phyloP scores from a whole-genome alignment of 2,329 filamentous ascomycete genomes.

The Stachybotrys echinatus region DNA sequence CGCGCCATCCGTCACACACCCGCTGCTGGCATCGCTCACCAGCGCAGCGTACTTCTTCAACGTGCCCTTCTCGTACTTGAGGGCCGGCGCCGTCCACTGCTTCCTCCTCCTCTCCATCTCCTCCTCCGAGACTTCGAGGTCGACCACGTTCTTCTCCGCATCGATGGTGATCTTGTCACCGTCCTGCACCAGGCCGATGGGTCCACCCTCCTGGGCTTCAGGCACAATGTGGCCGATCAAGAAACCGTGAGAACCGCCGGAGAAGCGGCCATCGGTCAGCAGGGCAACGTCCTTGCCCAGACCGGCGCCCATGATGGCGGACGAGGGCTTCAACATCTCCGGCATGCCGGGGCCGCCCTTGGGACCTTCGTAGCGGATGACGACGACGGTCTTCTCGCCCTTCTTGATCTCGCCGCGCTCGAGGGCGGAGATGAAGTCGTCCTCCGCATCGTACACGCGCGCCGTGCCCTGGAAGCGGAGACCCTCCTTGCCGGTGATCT shows the following conservation, averaged over 20 bases:
- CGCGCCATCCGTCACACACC: constrained; percentile 49
- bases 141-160: constrained; percentile 64
- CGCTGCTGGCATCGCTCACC: constrained; percentile 54
- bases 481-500: constrained; percentile 95
- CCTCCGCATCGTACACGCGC: constrained; percentile 78
- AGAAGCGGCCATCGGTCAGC: constrained; percentile 71
- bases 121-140: constrained; percentile 62
- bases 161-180: constrained; percentile 81
- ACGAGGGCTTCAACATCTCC: constrained; percentile 89
- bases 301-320: constrained; percentile 86
- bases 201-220: constrained; percentile 79
- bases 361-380: constrained; percentile 90
- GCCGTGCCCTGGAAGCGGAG: constrained; percentile 75
- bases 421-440: constrained; percentile 71
- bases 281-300: constrained; percentile 72
- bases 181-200: constrained; percentile 76
- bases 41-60: constrained; percentile 63
- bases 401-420: constrained; percentile 74
- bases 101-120: constrained; percentile 55
- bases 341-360: constrained; percentile 94
- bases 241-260: constrained; percentile 79
- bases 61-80: constrained; percentile 57
- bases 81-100: constrained; percentile 57
- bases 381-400: constrained; percentile 81
- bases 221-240: constrained; percentile 84